Evolutionary conservation across 2,329 filamentous ascomycete genomes (phyloP).

Genomic region (Fusarium buxicola): DNA sequence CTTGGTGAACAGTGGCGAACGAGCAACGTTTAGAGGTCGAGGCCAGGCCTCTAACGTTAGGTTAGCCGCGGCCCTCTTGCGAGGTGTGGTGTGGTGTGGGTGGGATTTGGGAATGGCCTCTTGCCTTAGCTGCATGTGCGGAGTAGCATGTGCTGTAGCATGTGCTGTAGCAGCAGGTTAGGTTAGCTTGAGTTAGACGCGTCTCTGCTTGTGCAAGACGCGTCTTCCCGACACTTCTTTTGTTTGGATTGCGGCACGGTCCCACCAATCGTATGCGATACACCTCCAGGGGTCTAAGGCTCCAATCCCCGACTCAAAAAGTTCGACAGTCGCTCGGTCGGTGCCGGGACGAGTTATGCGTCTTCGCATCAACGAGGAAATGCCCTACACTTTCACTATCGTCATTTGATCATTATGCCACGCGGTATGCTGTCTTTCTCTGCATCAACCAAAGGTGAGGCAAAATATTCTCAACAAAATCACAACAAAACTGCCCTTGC

Average conservation of each 20-base stretch:
- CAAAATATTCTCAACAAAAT: constrained; percentile 16
- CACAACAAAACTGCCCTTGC: not conserved
- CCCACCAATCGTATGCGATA: constrained; percentile 39
- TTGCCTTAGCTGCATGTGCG: no score
- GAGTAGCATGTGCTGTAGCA: no score
- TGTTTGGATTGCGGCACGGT: constrained; percentile 39
- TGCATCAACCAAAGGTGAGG: not conserved
- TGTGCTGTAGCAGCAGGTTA: no score
- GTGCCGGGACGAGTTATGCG: constrained; percentile 18
- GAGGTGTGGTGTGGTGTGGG: constrained; percentile 8
- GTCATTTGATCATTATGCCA: constrained; percentile 36
- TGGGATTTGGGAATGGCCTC: constrained; percentile 18
- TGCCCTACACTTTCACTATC: constrained; percentile 12
- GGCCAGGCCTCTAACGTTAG: not conserved
- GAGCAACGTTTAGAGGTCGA: not conserved
- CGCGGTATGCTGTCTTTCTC: constrained; percentile 19
- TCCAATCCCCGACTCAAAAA: not conserved
- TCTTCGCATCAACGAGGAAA: constrained; percentile 1
- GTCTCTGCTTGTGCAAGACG: constrained; percentile 25
- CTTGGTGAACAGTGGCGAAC: constrained; percentile 22
- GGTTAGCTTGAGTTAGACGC: no score
- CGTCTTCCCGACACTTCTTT: constrained; percentile 18
- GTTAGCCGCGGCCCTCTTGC: not conserved
- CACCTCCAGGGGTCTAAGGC: constrained; percentile 22
- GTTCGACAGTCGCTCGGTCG: not conserved